Percentiles rank a stretch among this genome's conserved stretches.
These are phyloP conservation scores for Fusarium sp. DNA, from an alignment of 2,329 filamentous ascomycete species.

Conservation along the genomic window DNA sequence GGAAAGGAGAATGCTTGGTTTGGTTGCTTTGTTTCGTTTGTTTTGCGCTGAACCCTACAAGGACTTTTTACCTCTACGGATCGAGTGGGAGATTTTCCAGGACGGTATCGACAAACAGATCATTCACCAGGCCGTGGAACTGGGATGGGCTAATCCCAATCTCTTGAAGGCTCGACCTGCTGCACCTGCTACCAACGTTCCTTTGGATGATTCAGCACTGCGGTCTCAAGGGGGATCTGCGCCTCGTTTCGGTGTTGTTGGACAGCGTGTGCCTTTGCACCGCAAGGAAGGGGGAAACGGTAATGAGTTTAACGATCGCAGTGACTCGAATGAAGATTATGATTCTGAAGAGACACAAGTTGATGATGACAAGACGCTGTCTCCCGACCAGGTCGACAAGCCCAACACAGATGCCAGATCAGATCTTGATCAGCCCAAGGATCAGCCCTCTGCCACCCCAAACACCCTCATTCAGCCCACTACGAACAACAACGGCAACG, in stretches of 20 bases:
- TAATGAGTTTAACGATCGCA: not conserved
- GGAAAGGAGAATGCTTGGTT: not conserved
- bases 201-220: not conserved
- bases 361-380: not conserved
- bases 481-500: not conserved
- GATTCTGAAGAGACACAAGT: not conserved
- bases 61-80: constrained; percentile 41
- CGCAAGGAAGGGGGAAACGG: not conserved
- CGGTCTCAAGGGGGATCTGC: not conserved
- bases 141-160: constrained; percentile 21
- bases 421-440: not conserved
- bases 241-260: not conserved
- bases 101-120: constrained; percentile 33
- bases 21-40: constrained; percentile 17
- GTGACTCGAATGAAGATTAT: not conserved
- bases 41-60: constrained; percentile 19
- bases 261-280: not conserved
- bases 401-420: not conserved
- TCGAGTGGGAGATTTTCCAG: constrained; percentile 40
- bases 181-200: not conserved
- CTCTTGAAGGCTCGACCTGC: not conserved
- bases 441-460: not conserved
- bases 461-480: not conserved
- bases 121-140: constrained; percentile 10
- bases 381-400: not conserved